phyloP scores from a whole-genome alignment of 805 yeast species.

The Pichia deserticola region DNA sequence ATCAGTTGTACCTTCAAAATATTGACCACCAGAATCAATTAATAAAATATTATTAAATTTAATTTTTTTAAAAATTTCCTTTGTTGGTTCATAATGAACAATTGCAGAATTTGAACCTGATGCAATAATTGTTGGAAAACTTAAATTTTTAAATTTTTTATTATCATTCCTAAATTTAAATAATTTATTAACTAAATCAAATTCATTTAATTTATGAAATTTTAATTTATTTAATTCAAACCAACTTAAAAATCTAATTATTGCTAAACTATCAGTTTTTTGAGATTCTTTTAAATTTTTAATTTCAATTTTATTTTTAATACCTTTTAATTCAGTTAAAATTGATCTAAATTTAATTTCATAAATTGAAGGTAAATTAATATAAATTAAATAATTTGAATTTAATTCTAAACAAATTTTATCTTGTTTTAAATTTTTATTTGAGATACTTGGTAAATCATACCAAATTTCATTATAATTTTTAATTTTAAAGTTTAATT shows the following conservation, averaged over 20 bases:
- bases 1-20: conserved; percentile 91
- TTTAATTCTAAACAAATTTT: conserved; percentile 19
- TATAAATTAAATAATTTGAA: conserved; percentile 24
- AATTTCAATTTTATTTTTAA: conserved; percentile 69
- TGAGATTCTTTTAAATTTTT: conserved; percentile 71
- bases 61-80: conserved; percentile 48
- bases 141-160: conserved; percentile 52
- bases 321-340: conserved; percentile 58
- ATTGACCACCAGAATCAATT: conserved; percentile 90
- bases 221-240: conserved; percentile 44
- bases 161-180: conserved; percentile 37
- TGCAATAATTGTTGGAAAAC: conserved; percentile 72
- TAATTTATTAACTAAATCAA: conserved; percentile 48
- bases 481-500: conserved; percentile 30
- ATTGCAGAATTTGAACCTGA: conserved; percentile 71
- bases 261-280: conserved; percentile 72
- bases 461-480: conserved; percentile 54
- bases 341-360: conserved; percentile 21
- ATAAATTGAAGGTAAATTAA: conserved; percentile 20
- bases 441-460: conserved; percentile 35
- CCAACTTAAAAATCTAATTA: conserved; percentile 77
- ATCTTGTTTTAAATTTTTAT: conserved; percentile 3
- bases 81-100: conserved; percentile 68
- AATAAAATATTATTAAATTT: conserved; percentile 64
- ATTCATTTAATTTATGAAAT: conserved; percentile 33